Conservation (phyloP, 768 basidiomycete genomes). For the Phlegmacium glaucopus region DNA sequence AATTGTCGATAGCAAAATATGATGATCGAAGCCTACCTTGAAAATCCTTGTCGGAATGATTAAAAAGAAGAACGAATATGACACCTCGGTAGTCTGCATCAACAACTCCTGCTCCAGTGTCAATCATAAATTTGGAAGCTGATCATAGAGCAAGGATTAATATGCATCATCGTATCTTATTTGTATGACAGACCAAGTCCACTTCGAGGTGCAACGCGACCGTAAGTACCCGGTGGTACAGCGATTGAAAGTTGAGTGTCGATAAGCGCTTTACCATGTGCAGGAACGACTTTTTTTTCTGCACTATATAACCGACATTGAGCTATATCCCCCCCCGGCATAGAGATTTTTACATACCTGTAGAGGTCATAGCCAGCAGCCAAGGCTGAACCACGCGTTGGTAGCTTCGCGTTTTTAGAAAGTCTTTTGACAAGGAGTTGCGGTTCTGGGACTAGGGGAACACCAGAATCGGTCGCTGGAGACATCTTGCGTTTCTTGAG, state of each 20-base stretch:
- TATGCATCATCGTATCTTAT: not conserved
- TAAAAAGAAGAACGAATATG: constrained; percentile 91
- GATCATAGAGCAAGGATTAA: not conserved
- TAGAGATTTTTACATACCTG: constrained; percentile 48
- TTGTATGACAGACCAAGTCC: constrained; percentile 71
- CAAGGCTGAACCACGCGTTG: constrained; percentile 81
- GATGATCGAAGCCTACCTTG: constrained; percentile 44
- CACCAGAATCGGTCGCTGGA: constrained; percentile 25
- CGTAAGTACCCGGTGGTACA: constrained; percentile 91
- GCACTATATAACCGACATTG: constrained; percentile 48
- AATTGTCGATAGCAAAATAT: not conserved
- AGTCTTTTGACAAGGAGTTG: constrained; percentile 81
- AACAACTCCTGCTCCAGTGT: constrained; percentile 96
- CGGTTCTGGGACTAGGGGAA: constrained; percentile 34
- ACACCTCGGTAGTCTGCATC: constrained; percentile 95
- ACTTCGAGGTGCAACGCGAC: constrained; percentile 92
- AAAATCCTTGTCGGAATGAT: constrained; percentile 87
- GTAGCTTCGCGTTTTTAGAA: constrained; percentile 77
- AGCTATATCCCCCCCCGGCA: constrained; percentile 3
- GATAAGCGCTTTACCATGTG: constrained; percentile 86
- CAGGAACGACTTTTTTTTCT: constrained; percentile 79
- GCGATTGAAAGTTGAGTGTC: constrained; percentile 93
- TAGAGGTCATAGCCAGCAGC: constrained; percentile 96
- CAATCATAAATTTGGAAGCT: constrained; percentile 98
- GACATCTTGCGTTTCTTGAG: constrained; percentile 64